Evolutionary conservation across 2,329 filamentous ascomycete genomes (phyloP), one percentile per base, ranked within the genome.

Genomic region (Parasarocladium wereldwijsianum): DNA sequence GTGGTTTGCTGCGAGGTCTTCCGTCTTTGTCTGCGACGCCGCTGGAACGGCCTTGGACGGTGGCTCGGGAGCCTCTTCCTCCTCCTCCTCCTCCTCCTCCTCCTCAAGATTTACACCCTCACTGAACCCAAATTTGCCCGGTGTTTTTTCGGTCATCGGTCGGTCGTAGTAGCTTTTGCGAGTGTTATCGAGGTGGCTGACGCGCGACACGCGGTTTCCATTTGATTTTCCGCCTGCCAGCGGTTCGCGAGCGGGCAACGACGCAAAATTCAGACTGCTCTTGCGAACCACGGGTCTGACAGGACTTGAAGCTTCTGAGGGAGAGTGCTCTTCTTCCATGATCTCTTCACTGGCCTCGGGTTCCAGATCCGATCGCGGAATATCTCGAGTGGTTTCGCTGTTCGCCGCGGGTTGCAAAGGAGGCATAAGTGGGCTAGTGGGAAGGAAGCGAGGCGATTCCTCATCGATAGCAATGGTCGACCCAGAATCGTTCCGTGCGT

Each of bases 181-280:
- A n/a, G 62, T 61, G 34, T 70, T 66, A 31, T 93, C 82, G 20
- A 86, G 50, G 40, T 93, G 78, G 44, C 83, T 93, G 6, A 73
- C 81, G 36, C 82, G 66, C 14, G 83, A 86, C 30, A 70, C 57
- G 29, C 82, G 66, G 13, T 68, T 65, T 11, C 76, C 85, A 44
- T 85, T 71, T 49, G 80, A 92, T 56, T 86, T 87, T 50, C 92
- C 92, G 11, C 70, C 71, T 18, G 75, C 73, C 31, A 96, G 61
- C 20, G 87, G 87, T 45, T 96, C 87, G 36, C 90, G 71, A 3
- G 87, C 86, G 17, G 90, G 90, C 9, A 98, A 63, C 12, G 90
- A 84, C 21, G 90, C 84, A 55, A 98, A 96, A 35, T 81, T 93
- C 36, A 98, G 66, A 49, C 87, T 96, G 54, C 86, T 93, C 62